Conservation (phyloP, 495 filamentous ascomycete genomes). For the Penicillium ochrochloron region DNA sequence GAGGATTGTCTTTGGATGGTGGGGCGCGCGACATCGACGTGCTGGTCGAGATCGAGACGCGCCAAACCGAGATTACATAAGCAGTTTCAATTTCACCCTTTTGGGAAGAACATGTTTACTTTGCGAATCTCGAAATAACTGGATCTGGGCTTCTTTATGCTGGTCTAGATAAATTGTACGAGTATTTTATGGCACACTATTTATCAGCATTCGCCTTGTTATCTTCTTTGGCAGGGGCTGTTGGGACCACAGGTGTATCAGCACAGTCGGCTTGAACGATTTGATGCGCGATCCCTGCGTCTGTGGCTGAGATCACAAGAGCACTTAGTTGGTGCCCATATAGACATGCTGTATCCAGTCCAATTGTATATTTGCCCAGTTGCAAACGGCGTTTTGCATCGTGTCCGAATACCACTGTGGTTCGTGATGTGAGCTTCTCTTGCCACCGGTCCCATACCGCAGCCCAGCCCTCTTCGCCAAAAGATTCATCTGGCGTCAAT, state of each 20-base stretch:
- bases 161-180: no score
- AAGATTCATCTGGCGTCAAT: slow-evolving; percentile 16
- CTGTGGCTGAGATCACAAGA: slow-evolving; percentile 22
- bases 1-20: neutral
- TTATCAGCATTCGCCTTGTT: neutral
- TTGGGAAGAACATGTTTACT: neutral
- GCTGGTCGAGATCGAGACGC: neutral
- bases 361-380: slow-evolving; percentile 27
- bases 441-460: slow-evolving; percentile 33
- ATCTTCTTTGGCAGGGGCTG: neutral
- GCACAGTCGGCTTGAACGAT: slow-evolving; percentile 31
- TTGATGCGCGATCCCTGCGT: slow-evolving; percentile 18
- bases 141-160: no score
- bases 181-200: neutral
- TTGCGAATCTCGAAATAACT: neutral
- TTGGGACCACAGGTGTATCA: slow-evolving; percentile 23
- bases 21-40: neutral
- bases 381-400: slow-evolving; percentile 36
- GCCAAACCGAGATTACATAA: slow-evolving; percentile 5
- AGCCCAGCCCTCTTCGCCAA: slow-evolving; percentile 32
- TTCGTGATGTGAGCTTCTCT: slow-evolving; percentile 19
- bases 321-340: slow-evolving; percentile 32
- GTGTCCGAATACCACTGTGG: slow-evolving; percentile 34
- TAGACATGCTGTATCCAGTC: slow-evolving; percentile 32
- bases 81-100: neutral